Evolutionary conservation across 495 filamentous ascomycete species (phyloP).

Genomic region (Pyrenula aspistea): DNA sequence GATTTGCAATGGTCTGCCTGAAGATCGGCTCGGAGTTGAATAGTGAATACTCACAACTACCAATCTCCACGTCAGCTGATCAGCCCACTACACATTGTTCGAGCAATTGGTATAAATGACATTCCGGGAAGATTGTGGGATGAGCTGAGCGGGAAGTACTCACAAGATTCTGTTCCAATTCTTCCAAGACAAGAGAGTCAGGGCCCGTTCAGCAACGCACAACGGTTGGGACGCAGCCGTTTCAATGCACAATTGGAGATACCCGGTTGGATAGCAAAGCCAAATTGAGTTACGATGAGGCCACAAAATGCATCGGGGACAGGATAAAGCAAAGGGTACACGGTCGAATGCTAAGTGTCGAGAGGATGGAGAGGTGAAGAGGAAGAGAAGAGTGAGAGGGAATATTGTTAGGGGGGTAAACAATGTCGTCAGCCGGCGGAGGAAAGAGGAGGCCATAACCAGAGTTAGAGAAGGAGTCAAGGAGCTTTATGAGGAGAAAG

Average conservation of each 20-base stretch:
- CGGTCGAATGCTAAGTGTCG: not conserved
- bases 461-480: slow-evolving; percentile 12
- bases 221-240: not conserved
- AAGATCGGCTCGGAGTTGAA: not conserved
- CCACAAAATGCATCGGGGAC: not conserved
- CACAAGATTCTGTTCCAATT: not conserved
- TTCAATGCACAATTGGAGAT: slow-evolving; percentile 1
- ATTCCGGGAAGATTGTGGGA: not conserved
- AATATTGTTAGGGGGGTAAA: not conserved
- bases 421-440: slow-evolving; percentile 1
- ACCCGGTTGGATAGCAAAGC: slow-evolving; percentile 1
- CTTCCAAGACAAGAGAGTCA: not conserved
- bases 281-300: slow-evolving; percentile 1
- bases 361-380: not conserved
- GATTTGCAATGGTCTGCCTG: not conserved
- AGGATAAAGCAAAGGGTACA: not conserved
- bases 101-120: too few relatives aligned
- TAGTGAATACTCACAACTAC: not conserved
- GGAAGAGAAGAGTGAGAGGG: not conserved
- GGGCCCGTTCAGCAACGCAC: not conserved
- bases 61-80: not conserved
- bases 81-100: not conserved
- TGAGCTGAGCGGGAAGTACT: not conserved
- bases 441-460: slow-evolving; percentile 9
- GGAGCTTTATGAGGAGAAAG: slow-evolving; percentile 9